phyloP scores from a whole-genome alignment of 2,329 filamentous ascomycete genomes.

The Fusarium sp. region DNA sequence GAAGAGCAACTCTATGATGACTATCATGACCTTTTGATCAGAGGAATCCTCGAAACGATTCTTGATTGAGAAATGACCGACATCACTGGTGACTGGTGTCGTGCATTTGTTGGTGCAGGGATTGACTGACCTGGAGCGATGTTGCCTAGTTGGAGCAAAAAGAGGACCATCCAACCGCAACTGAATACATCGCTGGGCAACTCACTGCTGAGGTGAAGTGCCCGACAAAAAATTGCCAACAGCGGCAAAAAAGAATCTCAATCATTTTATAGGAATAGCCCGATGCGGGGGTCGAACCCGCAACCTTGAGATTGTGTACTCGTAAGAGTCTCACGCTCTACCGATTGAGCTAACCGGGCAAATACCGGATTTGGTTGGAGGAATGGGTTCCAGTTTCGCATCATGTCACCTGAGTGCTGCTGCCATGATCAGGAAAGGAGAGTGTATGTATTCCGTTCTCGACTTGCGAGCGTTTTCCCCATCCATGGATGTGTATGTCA shows the following conservation, averaged over 20 bases:
- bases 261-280: slow-evolving; percentile 34
- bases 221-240: background rate
- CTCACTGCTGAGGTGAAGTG: background rate
- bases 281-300: slow-evolving; percentile 62
- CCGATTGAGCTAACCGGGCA: slow-evolving; percentile 50
- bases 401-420: background rate
- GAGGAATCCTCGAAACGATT: background rate
- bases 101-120: background rate
- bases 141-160: background rate
- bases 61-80: background rate
- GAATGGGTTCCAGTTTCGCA: background rate
- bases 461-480: background rate
- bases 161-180: background rate
- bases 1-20: background rate
- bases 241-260: background rate
- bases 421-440: background rate
- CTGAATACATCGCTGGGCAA: background rate
- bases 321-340: slow-evolving; percentile 77
- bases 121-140: background rate
- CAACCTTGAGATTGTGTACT: slow-evolving; percentile 62
- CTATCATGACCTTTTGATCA: slow-evolving; percentile 56
- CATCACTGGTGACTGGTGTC: background rate
- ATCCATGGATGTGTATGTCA: background rate
- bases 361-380: background rate
- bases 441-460: background rate